Conservation (phyloP, 768 basidiomycete species). For the Podaxis pistillaris region DNA sequence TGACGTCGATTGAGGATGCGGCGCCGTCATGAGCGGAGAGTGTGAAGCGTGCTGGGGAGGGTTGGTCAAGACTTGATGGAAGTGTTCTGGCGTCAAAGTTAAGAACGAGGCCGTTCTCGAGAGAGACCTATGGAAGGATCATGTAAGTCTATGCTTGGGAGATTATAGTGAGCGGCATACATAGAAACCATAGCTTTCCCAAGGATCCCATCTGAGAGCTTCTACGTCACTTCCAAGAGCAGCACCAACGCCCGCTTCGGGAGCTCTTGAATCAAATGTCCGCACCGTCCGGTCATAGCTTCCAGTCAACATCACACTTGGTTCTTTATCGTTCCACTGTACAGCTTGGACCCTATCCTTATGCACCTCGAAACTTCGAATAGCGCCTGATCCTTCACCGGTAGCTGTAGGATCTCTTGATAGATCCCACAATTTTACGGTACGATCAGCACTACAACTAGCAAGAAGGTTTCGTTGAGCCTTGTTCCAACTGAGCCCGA, state of each 20-base stretch:
- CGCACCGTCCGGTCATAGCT: conserved; percentile 95
- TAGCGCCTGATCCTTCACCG: conserved; percentile 57
- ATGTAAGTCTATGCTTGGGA: not conserved
- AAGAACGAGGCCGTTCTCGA: conserved; percentile 92
- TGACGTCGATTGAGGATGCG: conserved; percentile 86
- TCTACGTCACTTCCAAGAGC: conserved; percentile 91
- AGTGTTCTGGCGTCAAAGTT: conserved; percentile 89
- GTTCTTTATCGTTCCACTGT: conserved; percentile 89
- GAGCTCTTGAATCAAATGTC: conserved; percentile 88
- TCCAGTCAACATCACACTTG: conserved; percentile 88
- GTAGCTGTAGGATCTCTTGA: conserved; percentile 57
- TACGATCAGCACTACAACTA: conserved; percentile 89
- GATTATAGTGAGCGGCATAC: conserved; percentile 41
- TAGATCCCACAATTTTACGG: conserved; percentile 98
- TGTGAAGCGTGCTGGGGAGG: conserved; percentile 79
- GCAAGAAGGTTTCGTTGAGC: conserved; percentile 88
- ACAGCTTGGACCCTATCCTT: conserved; percentile 96
- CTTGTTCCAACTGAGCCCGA: conserved; percentile 92
- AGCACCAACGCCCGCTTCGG: conserved; percentile 80
- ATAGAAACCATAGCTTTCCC: conserved; percentile 85
- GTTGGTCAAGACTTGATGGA: conserved; percentile 60
- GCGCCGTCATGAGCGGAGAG: conserved; percentile 93
- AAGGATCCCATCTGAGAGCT: conserved; percentile 93
- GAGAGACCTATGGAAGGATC: conserved; percentile 61
- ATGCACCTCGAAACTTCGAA: conserved; percentile 83